phyloP scores from a whole-genome alignment of 176 grass and related monocot genomes.

The Bonia amplexicaulis region DNA sequence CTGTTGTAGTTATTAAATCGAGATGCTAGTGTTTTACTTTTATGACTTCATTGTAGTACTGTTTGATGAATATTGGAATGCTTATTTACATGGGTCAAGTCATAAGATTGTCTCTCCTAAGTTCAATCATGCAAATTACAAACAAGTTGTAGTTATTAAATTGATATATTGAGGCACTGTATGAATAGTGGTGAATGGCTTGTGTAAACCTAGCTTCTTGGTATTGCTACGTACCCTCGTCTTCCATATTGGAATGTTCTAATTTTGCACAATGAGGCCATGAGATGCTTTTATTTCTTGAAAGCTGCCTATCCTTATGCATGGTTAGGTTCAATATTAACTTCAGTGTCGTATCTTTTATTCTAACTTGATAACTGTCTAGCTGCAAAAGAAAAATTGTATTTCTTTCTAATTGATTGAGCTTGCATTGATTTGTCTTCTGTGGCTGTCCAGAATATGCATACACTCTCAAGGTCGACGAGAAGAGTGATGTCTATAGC shows the following conservation, averaged over 20 bases:
- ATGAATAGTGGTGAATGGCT: not conserved
- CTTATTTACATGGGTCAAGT: not conserved
- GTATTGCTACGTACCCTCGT: not conserved
- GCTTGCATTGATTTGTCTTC: not conserved
- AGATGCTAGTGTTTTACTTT: not conserved
- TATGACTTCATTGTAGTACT: not conserved
- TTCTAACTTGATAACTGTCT: not conserved
- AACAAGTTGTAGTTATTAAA: not conserved
- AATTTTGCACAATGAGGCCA: not conserved
- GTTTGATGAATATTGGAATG: not conserved
- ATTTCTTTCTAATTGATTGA: not conserved
- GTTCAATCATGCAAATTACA: not conserved
- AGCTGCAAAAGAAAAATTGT: not conserved
- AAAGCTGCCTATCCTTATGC: not conserved
- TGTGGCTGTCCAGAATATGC: slow-evolving; percentile 67
- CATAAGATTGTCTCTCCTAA: not conserved
- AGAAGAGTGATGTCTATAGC: slow-evolving; percentile 97
- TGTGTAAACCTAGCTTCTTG: not conserved
- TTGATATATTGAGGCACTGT: not conserved
- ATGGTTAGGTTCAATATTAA: not conserved
- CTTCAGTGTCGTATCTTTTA: not conserved
- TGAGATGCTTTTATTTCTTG: not conserved
- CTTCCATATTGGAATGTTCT: not conserved
- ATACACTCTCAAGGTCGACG: slow-evolving; percentile 94
- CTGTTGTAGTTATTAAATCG: not conserved